Percentiles rank a stretch among this genome's conserved stretches.
Conservation (phyloP, 257 asterid species). For the Solanum habrochaites region DNA sequence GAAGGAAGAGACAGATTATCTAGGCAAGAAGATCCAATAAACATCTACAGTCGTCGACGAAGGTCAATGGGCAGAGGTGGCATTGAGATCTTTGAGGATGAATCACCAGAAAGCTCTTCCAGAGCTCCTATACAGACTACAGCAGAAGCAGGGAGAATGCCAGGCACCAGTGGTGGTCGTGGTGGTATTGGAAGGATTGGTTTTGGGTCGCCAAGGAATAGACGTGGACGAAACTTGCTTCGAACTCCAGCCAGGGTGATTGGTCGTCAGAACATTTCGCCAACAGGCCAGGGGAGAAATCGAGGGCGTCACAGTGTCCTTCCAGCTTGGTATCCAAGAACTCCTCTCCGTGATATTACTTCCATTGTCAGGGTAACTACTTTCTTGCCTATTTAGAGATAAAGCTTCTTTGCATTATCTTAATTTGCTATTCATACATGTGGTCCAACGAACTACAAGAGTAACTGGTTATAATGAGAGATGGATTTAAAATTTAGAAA, state of each 20-base stretch:
- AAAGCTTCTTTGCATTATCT: background rate
- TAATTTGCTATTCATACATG: background rate
- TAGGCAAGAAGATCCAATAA: conserved; percentile 26
- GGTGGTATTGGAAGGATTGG: background rate
- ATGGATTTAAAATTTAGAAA: background rate
- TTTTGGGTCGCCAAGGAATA: background rate
- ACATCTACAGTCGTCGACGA: conserved; percentile 18
- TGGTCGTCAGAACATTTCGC: conserved; percentile 39
- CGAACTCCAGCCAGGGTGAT: conserved; percentile 15
- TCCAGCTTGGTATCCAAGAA: conserved; percentile 70
- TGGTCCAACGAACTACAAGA: background rate
- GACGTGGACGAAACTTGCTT: background rate
- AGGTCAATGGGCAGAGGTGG: background rate
- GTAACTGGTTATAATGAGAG: background rate
- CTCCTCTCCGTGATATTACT: conserved; percentile 54
- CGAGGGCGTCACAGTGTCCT: conserved; percentile 31
- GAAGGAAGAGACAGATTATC: conserved; percentile 46
- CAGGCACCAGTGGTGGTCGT: background rate
- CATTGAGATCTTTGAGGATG: conserved; percentile 18
- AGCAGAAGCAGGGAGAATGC: background rate
- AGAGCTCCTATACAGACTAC: conserved; percentile 20
- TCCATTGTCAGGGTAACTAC: conserved; percentile 43
- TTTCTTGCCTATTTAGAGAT: background rate
- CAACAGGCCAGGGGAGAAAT: conserved; percentile 14
- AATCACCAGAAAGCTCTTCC: conserved; percentile 12